Base-by-base conservation (phyloP, 2,329 filamentous ascomycete species). In the Calonectria pseudoreteaudii region DNA sequence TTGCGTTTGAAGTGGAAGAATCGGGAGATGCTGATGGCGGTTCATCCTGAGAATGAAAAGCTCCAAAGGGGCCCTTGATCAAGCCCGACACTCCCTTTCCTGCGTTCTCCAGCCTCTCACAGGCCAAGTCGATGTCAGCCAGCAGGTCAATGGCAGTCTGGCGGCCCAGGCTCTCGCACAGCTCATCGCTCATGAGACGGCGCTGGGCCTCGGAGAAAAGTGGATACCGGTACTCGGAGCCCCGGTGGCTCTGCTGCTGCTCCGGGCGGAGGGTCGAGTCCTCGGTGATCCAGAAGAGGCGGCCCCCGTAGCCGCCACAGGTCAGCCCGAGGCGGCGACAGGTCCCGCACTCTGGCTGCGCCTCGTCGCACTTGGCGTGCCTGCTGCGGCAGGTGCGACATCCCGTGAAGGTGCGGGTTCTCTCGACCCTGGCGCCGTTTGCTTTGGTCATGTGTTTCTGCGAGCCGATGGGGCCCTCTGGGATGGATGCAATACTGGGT, bases 291-390 rank as follows among this genome's bases (percentile, higher is more conserved):
- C 83, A 84, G 20, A 82, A 78, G 10, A 84, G 72, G 9, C 77
- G 79, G 10, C 83, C 85, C 38, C 83, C 82, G 68, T 88, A 88
- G 0, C 86, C 86, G 30, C 81, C 83, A 67, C 86, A 88, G 0
- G 64, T 30, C 1, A 87, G 69, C 0, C 83, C 82, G 20, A 84
- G 77, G 18, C 82, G 79, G 30, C 74, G 73, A 71, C 86, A 88
- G 49, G 82, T 83, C 3, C 78, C 77, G 75, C 86, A 88, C 34
- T 77, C 78, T 3, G 86, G 86, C 9, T 82, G 83, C 7, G 81
- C 79, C 73, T 87, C 85, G 69, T 88, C 86, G 74, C 86, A 88
- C 78, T 87, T 88, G 44, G 84, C 80, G 76, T 87, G 86, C 23
- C 86, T 84, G 67, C 77, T 82, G 23, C 83, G 78, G 73, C 83